Evolutionary conservation across 2,329 filamentous ascomycete species (phyloP), one percentile per base, ranked within the genome.

Genomic region (Keithomyces neogunnii): DNA sequence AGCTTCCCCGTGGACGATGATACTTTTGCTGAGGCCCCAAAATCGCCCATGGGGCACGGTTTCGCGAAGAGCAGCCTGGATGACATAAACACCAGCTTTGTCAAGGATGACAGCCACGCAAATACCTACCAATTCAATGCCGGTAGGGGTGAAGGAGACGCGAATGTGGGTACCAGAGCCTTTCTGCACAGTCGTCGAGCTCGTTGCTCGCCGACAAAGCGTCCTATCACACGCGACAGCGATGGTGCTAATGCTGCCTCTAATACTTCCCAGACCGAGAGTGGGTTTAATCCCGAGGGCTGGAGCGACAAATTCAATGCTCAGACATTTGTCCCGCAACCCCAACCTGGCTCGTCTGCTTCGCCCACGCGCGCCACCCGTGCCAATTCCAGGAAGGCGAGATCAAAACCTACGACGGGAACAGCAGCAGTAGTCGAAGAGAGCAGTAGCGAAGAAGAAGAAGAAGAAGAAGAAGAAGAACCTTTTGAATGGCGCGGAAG

Each of bases 11-110:
- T 71, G 52, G 66, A 73, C 53, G 67, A 74, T 51, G 70, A 75
- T 40, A 67, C 68, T 0, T 71, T 73, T 49, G 57, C 60, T 9
- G 58, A 59, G 33, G 63, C 69, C 4, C 38, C 39, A 11, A 45
- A 47, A 13, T 33, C 28, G 40, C 30, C 28, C 31, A 30, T 32
- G 26, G n/a, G 61, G 66, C 26, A 65, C 62, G 36, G 63, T 3
- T 80, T 81, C 53, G 60, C 68, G 39, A 73, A 73, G 53, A 74
- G 66, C 51, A 83, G 77, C 57, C 68, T 76, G 26, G 80, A 85
- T 51, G 80, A 77, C 48, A 84, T 85, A 57, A 80, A 81, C 63
- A 84, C 81, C 19, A 77, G 69, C 39, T 85, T 85, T 63, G 74
- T 73, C 26, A 69, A 76, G 3, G 73, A 75, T 11, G 74, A 81